Conservation (phyloP, 2,329 filamentous ascomycete species). For the Claviceps maximensis region DNA sequence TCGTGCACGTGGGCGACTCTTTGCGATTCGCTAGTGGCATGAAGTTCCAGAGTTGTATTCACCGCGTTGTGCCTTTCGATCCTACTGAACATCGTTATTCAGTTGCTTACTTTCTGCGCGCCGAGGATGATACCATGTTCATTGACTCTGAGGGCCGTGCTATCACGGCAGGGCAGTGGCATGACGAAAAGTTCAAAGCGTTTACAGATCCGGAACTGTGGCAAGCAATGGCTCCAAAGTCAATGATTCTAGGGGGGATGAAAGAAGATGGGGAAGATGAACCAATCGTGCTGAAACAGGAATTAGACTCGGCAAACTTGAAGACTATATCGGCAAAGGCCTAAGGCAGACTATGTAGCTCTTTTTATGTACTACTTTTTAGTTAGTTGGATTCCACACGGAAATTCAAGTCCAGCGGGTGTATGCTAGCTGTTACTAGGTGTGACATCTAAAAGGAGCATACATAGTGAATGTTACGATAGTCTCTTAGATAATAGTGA, state of each 20-base stretch:
- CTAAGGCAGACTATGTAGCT: background rate
- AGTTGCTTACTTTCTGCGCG: slow-evolving; percentile 44
- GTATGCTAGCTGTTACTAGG: too few relatives aligned
- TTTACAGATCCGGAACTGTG: slow-evolving; percentile 30
- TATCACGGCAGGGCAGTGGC: slow-evolving; percentile 40
- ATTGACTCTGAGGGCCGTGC: slow-evolving; percentile 39
- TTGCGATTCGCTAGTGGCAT: slow-evolving; percentile 40
- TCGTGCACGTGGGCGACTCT: slow-evolving; percentile 47
- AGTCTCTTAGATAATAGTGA: too few relatives aligned
- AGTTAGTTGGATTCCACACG: too few relatives aligned
- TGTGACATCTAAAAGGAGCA: too few relatives aligned
- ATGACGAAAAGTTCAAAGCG: slow-evolving; percentile 40
- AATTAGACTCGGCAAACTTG: background rate
- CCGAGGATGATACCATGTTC: slow-evolving; percentile 43
- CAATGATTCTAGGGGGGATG: slow-evolving; percentile 38
- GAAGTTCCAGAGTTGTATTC: slow-evolving; percentile 43
- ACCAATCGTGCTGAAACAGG: background rate
- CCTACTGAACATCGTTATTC: slow-evolving; percentile 41
- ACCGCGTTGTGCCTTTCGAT: slow-evolving; percentile 41
- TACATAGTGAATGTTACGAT: too few relatives aligned
- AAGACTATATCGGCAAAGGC: background rate
- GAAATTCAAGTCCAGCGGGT: too few relatives aligned
- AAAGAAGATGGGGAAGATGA: slow-evolving; percentile 23
- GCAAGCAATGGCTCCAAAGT: slow-evolving; percentile 34
- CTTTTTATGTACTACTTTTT: too few relatives aligned